These are phyloP conservation scores for Bondarzewia mesenterica DNA, from an alignment of 1,284 basidiomycete species.

Conservation along the genomic window DNA sequence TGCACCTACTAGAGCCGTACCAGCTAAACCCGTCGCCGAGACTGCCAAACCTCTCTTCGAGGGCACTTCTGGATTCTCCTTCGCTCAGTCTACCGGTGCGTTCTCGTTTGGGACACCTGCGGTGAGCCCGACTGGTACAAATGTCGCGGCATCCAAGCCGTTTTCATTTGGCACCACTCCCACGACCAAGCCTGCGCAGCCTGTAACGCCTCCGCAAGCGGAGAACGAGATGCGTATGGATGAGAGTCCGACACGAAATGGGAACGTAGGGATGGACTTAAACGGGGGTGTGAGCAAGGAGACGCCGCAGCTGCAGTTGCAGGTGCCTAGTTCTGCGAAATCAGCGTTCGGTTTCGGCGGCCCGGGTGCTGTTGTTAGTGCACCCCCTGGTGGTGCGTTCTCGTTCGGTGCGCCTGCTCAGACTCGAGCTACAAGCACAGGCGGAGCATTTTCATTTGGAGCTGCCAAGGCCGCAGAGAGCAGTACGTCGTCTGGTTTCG, in stretches of 20 bases:
- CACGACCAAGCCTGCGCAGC: background rate
- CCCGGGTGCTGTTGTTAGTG: background rate
- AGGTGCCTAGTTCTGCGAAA: background rate
- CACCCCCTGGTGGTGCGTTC: constrained; percentile 2
- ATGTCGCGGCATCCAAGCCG: background rate
- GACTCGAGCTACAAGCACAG: constrained; percentile 1
- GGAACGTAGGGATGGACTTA: constrained; percentile 21
- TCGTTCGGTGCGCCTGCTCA: constrained; percentile 1
- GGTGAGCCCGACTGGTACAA: background rate
- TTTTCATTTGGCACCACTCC: background rate
- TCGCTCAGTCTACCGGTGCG: background rate
- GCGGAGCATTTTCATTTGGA: constrained; percentile 7
- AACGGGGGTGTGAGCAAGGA: background rate
- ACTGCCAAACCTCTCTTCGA: background rate
- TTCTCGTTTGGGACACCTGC: constrained; percentile 22
- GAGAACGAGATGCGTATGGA: constrained; percentile 61
- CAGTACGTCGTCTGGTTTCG: background rate
- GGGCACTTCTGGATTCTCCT: background rate
- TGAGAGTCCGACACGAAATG: constrained; percentile 50
- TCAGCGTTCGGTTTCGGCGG: background rate
- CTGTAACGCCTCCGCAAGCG: constrained; percentile 36
- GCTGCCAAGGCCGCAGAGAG: constrained; percentile 1
- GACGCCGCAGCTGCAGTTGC: constrained; percentile 5
- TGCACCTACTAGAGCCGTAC: background rate
- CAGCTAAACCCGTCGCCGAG: background rate